phyloP scores from a whole-genome alignment of 345 rosid species.

The Jatropha curcas region DNA sequence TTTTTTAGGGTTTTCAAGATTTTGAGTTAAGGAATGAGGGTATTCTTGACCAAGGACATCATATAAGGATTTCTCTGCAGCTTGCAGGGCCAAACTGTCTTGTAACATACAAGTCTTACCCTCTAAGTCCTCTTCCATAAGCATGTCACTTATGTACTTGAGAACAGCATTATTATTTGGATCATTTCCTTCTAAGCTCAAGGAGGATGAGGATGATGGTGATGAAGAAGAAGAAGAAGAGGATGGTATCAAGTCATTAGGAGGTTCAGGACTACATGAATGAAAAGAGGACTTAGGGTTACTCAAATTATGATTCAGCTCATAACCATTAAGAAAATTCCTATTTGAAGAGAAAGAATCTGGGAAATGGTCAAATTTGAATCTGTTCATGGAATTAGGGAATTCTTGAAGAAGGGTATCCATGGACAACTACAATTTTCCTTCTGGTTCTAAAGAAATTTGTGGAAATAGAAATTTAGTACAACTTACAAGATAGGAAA shows the following conservation, averaged over 20 bases:
- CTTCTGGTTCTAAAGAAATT: neutral
- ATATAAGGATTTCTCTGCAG: slow-evolving; percentile 70
- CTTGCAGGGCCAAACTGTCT: slow-evolving; percentile 79
- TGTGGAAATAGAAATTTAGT: neutral
- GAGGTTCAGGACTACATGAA: slow-evolving; percentile 2
- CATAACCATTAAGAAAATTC: slow-evolving; percentile 6
- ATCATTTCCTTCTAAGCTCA: slow-evolving; percentile 11
- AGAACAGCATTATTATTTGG: slow-evolving; percentile 37
- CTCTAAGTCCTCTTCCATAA: slow-evolving; percentile 82
- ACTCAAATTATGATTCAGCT: neutral
- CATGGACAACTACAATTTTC: neutral
- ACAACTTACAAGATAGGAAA: slow-evolving; percentile 10
- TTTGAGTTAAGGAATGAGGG: slow-evolving; percentile 32
- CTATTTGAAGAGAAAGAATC: slow-evolving; percentile 15
- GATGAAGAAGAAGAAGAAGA: neutral
- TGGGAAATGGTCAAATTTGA: slow-evolving; percentile 4
- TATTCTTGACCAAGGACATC: slow-evolving; percentile 59
- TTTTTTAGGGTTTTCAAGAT: slow-evolving; percentile 12
- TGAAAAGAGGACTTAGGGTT: neutral
- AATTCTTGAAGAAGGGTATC: slow-evolving; percentile 24
- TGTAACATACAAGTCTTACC: slow-evolving; percentile 69
- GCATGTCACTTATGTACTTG: slow-evolving; percentile 71
- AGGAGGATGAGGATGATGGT: slow-evolving; percentile 3
- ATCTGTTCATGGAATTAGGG: slow-evolving; percentile 15
- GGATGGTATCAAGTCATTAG: neutral